Percentiles rank a stretch among this genome's conserved stretches.
phyloP scores from a whole-genome alignment of 208 protist species.

The Acanthamoeba healyi region DNA sequence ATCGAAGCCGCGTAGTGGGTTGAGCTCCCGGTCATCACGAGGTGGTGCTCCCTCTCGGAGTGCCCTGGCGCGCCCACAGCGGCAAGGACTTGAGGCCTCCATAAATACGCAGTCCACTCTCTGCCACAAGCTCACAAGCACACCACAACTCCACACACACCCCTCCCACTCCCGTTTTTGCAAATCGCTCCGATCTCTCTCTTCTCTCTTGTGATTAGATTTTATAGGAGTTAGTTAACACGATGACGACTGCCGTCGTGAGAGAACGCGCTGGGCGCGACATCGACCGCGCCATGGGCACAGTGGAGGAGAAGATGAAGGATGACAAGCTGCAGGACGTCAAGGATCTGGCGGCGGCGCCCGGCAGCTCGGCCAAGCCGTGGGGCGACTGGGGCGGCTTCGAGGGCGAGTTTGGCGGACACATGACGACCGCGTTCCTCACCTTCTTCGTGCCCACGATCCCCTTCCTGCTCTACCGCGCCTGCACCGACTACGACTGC shows the following conservation, averaged over 20 bases:
- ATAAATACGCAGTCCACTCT: not conserved
- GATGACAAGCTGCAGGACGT: not conserved
- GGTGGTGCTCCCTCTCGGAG: no score
- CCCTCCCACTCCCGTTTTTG: not conserved
- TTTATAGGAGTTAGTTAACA: not conserved
- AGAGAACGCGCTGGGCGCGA: conserved; percentile 6
- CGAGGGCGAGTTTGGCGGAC: conserved; percentile 49
- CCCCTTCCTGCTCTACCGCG: conserved; percentile 47
- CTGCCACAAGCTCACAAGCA: not conserved
- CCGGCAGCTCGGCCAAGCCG: conserved; percentile 3
- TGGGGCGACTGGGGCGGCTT: conserved; percentile 70
- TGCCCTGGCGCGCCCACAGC: no score
- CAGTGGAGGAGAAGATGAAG: conserved; percentile 1
- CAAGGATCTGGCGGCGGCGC: not conserved
- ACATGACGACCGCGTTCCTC: not conserved
- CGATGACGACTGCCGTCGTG: not conserved
- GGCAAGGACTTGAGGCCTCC: not conserved
- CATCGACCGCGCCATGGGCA: not conserved
- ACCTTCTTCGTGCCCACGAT: conserved; percentile 64
- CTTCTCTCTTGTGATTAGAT: not conserved
- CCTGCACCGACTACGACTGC: conserved; percentile 57
- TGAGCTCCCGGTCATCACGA: not conserved
- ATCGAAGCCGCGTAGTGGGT: not conserved
- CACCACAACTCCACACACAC: not conserved
- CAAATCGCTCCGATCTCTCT: not conserved